Evolutionary conservation across 129 eudicot genomes (phyloP).

Genomic region (Chrysanthemum seticuspe): DNA sequence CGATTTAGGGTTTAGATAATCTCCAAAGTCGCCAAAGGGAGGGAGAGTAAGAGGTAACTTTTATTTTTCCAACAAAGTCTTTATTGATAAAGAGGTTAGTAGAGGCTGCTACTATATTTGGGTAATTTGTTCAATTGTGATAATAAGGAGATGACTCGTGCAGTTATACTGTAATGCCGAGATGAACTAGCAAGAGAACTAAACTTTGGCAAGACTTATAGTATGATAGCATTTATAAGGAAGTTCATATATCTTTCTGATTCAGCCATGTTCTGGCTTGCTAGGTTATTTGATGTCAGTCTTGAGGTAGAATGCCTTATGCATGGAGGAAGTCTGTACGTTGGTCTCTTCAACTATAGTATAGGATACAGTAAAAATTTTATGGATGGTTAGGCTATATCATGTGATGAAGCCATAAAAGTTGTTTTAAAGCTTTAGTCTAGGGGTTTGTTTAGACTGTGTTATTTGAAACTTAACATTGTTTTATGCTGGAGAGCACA

Average conservation of each 20-base stretch:
- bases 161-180: background rate
- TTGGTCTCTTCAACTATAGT: background rate
- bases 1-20: no score
- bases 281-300: background rate
- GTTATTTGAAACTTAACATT: background rate
- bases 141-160: no score
- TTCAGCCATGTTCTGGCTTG: background rate
- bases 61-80: no score
- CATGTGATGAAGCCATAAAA: background rate
- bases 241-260: background rate
- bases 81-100: no score
- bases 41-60: no score
- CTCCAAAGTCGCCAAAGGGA: no score
- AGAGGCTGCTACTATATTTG: no score
- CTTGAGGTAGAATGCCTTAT: background rate
- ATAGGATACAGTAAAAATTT: background rate
- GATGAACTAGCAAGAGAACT: constrained; percentile 5
- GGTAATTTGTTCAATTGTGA: no score
- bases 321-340: background rate
- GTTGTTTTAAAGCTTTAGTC: background rate
- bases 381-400: background rate
- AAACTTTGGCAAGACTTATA: background rate
- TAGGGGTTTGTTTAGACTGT: background rate
- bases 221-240: background rate
- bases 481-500: background rate